Conservation (phyloP, 805 yeast species). For the Zygosaccharomyces lentus region DNA sequence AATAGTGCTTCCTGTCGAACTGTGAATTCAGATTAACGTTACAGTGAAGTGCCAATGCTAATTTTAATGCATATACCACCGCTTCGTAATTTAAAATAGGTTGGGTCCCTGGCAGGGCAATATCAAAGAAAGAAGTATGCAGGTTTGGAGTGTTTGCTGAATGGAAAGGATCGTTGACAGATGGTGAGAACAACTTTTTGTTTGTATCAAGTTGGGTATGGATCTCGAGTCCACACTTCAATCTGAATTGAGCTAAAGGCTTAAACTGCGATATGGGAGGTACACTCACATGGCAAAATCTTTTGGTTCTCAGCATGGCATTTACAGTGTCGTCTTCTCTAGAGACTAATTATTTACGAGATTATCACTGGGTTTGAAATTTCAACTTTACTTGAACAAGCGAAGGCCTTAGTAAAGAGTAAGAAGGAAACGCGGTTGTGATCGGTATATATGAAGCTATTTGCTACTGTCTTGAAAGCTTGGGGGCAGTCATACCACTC, state of each 20-base stretch:
- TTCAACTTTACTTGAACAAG: background rate
- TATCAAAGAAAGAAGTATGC: constrained; percentile 71
- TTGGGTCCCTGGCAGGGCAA: constrained; percentile 88
- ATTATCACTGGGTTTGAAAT: background rate
- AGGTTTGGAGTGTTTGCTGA: constrained; percentile 55
- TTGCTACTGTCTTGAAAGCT: background rate
- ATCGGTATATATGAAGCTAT: background rate
- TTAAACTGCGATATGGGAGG: constrained; percentile 4
- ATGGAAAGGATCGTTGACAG: constrained; percentile 45
- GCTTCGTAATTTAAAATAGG: constrained; percentile 78
- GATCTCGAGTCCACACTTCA: constrained; percentile 88
- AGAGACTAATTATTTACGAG: background rate
- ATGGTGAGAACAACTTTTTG: constrained; percentile 70
- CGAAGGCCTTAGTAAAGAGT: background rate
- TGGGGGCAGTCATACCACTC: background rate
- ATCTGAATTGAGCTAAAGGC: constrained; percentile 26
- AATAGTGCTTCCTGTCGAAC: constrained; percentile 93
- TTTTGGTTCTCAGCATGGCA: background rate
- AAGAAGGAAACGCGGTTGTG: background rate
- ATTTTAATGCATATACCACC: constrained; percentile 59
- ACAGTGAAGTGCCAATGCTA: constrained; percentile 68
- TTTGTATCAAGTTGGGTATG: constrained; percentile 82
- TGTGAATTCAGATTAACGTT: constrained; percentile 51
- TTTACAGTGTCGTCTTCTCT: background rate
- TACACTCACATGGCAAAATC: constrained; percentile 5